Percentiles rank a stretch among this genome's conserved stretches.
phyloP scores from a whole-genome alignment of 225 moss, liverwort and hornwort species.

The Sphagnum contortum region DNA sequence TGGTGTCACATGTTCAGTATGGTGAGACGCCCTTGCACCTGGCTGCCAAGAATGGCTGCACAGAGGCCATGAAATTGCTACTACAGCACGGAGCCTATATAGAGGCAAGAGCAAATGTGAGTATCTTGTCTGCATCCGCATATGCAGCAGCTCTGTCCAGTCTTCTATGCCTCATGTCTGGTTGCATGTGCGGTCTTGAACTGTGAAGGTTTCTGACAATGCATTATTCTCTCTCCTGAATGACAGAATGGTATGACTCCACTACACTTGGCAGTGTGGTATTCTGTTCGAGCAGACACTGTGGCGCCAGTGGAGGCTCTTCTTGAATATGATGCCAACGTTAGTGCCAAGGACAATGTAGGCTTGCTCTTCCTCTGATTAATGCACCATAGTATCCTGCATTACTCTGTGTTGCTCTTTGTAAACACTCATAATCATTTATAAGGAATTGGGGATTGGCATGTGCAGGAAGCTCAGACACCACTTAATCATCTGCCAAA shows the following conservation, averaged over 20 bases:
- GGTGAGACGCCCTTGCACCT: slow-evolving; percentile 44
- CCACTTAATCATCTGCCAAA: slow-evolving; percentile 28
- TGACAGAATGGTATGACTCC: slow-evolving; percentile 46
- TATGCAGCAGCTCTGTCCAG: background rate
- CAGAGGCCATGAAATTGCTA: slow-evolving; percentile 29
- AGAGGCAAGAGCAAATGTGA: slow-evolving; percentile 40
- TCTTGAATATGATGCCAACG: slow-evolving; percentile 27
- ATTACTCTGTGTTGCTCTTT: too few relatives aligned
- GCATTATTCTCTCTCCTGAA: background rate
- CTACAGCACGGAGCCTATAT: slow-evolving; percentile 28
- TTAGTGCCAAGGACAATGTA: slow-evolving; percentile 27
- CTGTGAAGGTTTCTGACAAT: too few relatives aligned
- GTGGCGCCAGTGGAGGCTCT: slow-evolving; percentile 28
- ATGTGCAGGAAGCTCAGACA: slow-evolving; percentile 29
- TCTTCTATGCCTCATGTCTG: background rate
- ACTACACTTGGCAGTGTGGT: slow-evolving; percentile 42
- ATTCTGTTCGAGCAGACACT: slow-evolving; percentile 17
- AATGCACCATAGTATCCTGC: too few relatives aligned
- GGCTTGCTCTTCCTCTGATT: background rate
- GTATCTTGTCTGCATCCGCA: background rate
- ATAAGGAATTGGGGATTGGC: background rate
- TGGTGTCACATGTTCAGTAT: slow-evolving; percentile 14
- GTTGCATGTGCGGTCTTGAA: too few relatives aligned
- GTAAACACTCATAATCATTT: too few relatives aligned
- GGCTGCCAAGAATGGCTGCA: slow-evolving; percentile 36